Conservation (phyloP, 257 asterid species). For the Asclepias syriaca region DNA sequence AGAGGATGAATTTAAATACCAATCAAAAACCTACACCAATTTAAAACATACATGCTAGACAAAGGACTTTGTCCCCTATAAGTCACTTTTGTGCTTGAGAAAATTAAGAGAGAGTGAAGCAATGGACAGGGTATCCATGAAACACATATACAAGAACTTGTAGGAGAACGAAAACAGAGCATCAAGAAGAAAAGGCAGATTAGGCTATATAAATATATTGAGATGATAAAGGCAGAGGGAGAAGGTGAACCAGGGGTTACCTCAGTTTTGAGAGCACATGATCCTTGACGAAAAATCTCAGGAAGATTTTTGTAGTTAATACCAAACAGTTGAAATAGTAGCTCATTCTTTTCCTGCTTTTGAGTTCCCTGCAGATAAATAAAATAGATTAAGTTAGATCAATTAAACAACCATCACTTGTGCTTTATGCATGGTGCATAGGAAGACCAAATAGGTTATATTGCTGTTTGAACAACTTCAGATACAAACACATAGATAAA, state of each 20-base stretch:
- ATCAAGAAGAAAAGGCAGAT: background rate
- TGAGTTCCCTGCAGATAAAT: conserved; percentile 44
- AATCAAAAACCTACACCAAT: background rate
- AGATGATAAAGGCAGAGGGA: background rate
- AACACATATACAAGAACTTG: background rate
- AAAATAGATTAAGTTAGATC: conserved; percentile 3
- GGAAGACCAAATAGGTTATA: background rate
- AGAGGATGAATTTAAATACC: background rate
- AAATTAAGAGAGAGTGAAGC: background rate
- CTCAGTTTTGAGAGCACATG: conserved; percentile 67
- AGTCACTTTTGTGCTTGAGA: background rate
- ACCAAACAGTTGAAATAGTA: conserved; percentile 63
- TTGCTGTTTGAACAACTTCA: background rate
- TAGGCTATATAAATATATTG: background rate
- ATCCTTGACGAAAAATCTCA: conserved; percentile 81
- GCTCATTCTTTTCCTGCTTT: conserved; percentile 68
- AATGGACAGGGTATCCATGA: background rate
- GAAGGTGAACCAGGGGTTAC: conserved; percentile 24
- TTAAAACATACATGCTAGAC: background rate
- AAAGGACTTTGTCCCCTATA: background rate
- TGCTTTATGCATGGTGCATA: background rate
- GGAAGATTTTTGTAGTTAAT: conserved; percentile 74
- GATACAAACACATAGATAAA: background rate
- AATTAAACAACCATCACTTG: background rate
- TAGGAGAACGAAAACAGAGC: background rate